Percentiles rank a stretch among this genome's conserved stretches.
phyloP scores from a whole-genome alignment of 345 rosid genomes.

The Heritiera fomes region DNA sequence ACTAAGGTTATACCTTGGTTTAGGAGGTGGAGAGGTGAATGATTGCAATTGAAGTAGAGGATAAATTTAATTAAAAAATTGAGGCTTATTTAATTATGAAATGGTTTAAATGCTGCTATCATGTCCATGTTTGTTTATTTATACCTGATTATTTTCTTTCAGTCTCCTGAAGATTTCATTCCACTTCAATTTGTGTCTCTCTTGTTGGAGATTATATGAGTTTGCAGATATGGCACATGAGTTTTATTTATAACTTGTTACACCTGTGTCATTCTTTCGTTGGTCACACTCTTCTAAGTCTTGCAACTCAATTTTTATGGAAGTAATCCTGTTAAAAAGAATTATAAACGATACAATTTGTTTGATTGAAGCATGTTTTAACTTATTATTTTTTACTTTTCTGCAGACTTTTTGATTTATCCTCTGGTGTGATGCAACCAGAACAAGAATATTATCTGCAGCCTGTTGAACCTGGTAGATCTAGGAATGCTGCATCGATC shows the following conservation, averaged over 20 bases:
- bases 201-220: background rate
- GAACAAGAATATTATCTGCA: constrained; percentile 96
- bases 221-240: background rate
- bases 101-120: constrained; percentile 1
- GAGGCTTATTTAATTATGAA: background rate
- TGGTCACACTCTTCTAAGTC: background rate
- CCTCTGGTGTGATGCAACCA: constrained; percentile 67
- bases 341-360: background rate
- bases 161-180: constrained; percentile 4
- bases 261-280: background rate
- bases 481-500: constrained; percentile 70
- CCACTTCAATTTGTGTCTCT: background rate
- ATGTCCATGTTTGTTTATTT: background rate
- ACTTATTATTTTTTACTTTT: constrained; percentile 23
- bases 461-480: constrained; percentile 84
- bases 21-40: background rate
- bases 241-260: background rate
- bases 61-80: background rate
- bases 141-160: background rate
- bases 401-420: constrained; percentile 78
- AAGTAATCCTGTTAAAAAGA: background rate
- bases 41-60: constrained; percentile 1
- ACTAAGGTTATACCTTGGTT: background rate
- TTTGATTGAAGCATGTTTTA: background rate
- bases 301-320: background rate